Evolutionary conservation across 129 eudicot species (phyloP).

Genomic region (Saposhnikovia divaricata): DNA sequence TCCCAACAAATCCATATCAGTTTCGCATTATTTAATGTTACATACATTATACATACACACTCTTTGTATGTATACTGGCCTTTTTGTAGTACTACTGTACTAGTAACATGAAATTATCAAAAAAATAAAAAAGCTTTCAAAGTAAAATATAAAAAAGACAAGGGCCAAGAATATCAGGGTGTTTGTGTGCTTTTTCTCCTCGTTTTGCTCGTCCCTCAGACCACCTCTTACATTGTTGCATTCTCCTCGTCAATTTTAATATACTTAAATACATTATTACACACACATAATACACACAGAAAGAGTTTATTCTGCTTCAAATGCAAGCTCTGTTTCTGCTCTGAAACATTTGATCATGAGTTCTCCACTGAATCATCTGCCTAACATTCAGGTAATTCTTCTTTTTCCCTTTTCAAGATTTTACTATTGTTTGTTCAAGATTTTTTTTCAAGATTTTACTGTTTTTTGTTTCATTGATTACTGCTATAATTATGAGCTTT

Average conservation of each 20-base stretch:
- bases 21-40: neutral
- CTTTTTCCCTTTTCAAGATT: neutral
- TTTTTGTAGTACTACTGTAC: too few relatives aligned
- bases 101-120: too few relatives aligned
- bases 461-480: neutral
- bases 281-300: neutral
- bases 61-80: neutral
- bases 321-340: neutral
- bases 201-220: neutral
- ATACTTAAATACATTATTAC: neutral
- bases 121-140: too few relatives aligned
- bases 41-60: neutral
- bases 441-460: neutral
- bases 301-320: neutral
- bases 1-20: neutral
- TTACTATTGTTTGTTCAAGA: neutral
- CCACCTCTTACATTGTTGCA: neutral
- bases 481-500: neutral
- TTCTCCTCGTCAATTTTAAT: neutral
- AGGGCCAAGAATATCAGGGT: neutral
- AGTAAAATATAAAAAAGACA: neutral
- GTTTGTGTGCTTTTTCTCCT: neutral
- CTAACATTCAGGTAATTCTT: neutral
- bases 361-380: conserved; percentile 1
- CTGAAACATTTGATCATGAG: neutral